Percentiles rank a stretch among this genome's conserved stretches.
These are phyloP conservation scores for Hortaea werneckii DNA, from an alignment of 2,329 filamentous ascomycete species.

Conservation along the genomic window DNA sequence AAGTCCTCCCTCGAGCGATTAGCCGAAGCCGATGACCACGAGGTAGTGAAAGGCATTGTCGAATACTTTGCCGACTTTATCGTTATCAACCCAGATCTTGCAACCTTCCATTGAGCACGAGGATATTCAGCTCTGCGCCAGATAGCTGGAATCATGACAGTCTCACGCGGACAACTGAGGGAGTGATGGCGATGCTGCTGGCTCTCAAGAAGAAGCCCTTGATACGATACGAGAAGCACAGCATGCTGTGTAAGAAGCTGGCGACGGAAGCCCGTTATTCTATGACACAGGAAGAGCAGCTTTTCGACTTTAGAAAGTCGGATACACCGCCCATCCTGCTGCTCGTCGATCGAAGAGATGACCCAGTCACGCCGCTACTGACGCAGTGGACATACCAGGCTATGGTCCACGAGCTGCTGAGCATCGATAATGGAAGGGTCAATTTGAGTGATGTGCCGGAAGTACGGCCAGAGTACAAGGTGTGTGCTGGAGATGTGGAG, in stretches of 20 bases:
- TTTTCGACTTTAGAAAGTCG: conserved; percentile 91
- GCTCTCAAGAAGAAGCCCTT: conserved; percentile 94
- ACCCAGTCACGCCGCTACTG: conserved; percentile 85
- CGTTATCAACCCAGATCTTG: conserved; percentile 84
- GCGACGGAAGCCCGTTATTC: conserved; percentile 86
- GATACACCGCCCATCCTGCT: conserved; percentile 91
- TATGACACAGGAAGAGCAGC: conserved; percentile 87
- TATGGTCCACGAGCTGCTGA: conserved; percentile 96
- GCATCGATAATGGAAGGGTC: conserved; percentile 90
- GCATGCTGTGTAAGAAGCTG: conserved; percentile 79
- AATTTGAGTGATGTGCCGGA: conserved; percentile 56
- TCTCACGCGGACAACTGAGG: conserved; percentile 77
- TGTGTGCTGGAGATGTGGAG: background rate
- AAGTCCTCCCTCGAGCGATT: conserved; percentile 91
- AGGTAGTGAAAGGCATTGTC: conserved; percentile 87
- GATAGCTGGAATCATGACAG: conserved; percentile 89
- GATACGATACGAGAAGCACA: conserved; percentile 88
- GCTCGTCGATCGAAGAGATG: conserved; percentile 81
- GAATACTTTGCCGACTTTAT: conserved; percentile 96
- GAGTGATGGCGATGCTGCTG: conserved; percentile 70
- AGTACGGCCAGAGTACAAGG: conserved; percentile 23
- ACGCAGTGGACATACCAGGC: conserved; percentile 99
- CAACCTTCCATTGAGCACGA: conserved; percentile 20
- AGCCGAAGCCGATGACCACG: conserved; percentile 93
- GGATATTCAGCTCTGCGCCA: conserved; percentile 36